Percentiles rank a stretch among this genome's conserved stretches.
Evolutionary conservation across 495 filamentous ascomycete genomes (phyloP).

Genomic region (Talaromyces trachyspermus): DNA sequence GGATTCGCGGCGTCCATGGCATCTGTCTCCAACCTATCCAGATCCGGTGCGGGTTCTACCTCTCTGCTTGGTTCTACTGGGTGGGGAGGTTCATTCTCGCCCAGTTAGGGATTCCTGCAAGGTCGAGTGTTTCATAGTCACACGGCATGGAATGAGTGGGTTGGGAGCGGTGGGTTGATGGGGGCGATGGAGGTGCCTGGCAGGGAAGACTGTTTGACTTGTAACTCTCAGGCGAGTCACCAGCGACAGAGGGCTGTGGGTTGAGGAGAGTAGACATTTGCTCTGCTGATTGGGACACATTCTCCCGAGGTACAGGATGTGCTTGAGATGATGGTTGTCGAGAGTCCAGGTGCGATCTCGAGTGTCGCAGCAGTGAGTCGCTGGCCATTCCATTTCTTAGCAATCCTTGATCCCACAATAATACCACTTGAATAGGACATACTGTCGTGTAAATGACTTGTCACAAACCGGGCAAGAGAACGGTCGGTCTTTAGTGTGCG

Average conservation of each 20-base stretch:
- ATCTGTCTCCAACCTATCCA: neutral
- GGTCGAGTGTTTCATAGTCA: neutral
- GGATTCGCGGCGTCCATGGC: neutral
- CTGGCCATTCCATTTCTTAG: conserved; percentile 5
- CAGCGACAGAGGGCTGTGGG: neutral
- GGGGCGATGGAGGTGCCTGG: neutral
- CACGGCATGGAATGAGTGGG: neutral
- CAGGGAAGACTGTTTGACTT: neutral
- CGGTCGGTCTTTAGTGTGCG: conserved; percentile 29
- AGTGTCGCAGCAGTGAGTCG: conserved; percentile 18
- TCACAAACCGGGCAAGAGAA: conserved; percentile 21
- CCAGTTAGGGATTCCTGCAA: neutral
- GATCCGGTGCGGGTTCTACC: neutral
- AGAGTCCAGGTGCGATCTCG: conserved; percentile 4
- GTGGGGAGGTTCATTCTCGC: neutral
- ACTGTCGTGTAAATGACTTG: conserved; percentile 22
- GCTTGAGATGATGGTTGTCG: neutral
- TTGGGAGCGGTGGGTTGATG: neutral
- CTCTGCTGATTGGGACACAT: neutral
- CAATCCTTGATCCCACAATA: neutral
- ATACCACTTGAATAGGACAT: neutral
- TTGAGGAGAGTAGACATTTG: neutral
- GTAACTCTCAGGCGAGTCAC: neutral
- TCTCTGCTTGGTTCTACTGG: neutral
- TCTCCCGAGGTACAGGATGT: neutral